Evolutionary conservation across 352 stramenopile species (phyloP), one percentile per base, ranked within the genome.

Genomic region (Albugo laibachii): DNA sequence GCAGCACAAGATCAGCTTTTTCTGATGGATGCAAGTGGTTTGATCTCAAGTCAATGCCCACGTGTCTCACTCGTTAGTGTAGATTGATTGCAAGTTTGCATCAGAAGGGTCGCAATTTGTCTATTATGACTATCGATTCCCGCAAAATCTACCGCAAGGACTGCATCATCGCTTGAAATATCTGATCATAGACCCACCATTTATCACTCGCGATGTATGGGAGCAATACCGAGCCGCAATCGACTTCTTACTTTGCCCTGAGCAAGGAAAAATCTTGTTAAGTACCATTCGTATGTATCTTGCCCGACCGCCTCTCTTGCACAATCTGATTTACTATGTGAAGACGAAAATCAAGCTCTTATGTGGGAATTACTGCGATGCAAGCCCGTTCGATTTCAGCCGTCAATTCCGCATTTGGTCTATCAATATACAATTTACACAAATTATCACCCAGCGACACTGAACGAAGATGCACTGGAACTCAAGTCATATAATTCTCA

Each of bases 381-480:
- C 58, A 55, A 49, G 36, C 61, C 52, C 44, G 62, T 58, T 41
- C 51, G 47, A 11, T 96, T 96, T 57, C 77, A 80, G 45, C 88
- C 89, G 1, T 86, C 68, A 16, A 96, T 97, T 51, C 87, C 92
- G 13, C 78, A 96, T 61, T 70, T 97, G 15, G 83, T 97, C 40
- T 97, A 97, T 61, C 89, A 97, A 53, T 97, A 97, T 55, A 79
- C 74, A 11, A 63, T 94, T 6, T 97, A 77, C 55, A 69, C 77
- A 45, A 97, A 97, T 64, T 96, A 94, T 44, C 47, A 62, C n/a
- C 88, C 78, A 0, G 35, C 50, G 18, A 53, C 56, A n/a, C 64
- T 95, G 15, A 53, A 59, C 15, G 38, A 51, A 11, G 16, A 31
- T 3, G 24, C 24, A 31, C 24, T 31, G 24, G 8, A 31, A 8